A percentile compares a stretch with the other conserved stretches of the same genome.
These are phyloP conservation scores for Guyanaporus albipodus DNA, from an alignment of 768 basidiomycete species.

Conservation along the genomic window DNA sequence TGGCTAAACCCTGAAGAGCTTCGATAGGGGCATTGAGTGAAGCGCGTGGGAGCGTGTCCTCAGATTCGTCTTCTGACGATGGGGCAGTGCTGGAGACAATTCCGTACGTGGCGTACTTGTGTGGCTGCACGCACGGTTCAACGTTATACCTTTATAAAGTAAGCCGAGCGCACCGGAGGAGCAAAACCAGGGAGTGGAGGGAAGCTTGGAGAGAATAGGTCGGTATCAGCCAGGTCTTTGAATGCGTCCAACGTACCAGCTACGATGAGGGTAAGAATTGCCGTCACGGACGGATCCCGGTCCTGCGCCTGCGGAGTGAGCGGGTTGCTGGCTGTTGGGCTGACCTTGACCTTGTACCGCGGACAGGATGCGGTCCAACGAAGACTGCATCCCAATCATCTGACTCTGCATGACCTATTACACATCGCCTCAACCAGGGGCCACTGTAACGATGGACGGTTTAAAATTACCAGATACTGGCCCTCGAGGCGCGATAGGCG, in stretches of 20 bases:
- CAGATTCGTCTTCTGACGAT: slow-evolving; percentile 89
- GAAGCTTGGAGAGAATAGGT: slow-evolving; percentile 45
- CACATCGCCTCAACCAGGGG: background rate
- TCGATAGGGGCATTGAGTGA: slow-evolving; percentile 91
- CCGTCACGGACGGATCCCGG: slow-evolving; percentile 25
- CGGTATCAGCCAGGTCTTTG: slow-evolving; percentile 13
- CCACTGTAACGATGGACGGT: background rate
- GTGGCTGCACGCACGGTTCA: slow-evolving; percentile 49
- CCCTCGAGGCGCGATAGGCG: slow-evolving; percentile 81
- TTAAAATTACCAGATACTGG: slow-evolving; percentile 64
- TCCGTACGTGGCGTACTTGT: slow-evolving; percentile 89
- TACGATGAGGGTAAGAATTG: slow-evolving; percentile 29
- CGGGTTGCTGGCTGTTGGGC: slow-evolving; percentile 28
- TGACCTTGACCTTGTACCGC: slow-evolving; percentile 51
- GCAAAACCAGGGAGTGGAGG: slow-evolving; percentile 91
- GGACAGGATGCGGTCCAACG: slow-evolving; percentile 75
- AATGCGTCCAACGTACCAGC: slow-evolving; percentile 33
- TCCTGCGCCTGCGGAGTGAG: slow-evolving; percentile 10
- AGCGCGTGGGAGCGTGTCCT: slow-evolving; percentile 80
- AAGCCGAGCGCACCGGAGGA: slow-evolving; percentile 60
- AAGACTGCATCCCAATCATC: slow-evolving; percentile 93
- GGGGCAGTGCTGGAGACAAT: slow-evolving; percentile 80
- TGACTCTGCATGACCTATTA: slow-evolving; percentile 84
- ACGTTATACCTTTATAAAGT: slow-evolving; percentile 5
- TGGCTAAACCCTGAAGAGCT: slow-evolving; percentile 89